phyloP scores from a whole-genome alignment of 768 basidiomycete species.

The Omphalotus guepiniiformis region DNA sequence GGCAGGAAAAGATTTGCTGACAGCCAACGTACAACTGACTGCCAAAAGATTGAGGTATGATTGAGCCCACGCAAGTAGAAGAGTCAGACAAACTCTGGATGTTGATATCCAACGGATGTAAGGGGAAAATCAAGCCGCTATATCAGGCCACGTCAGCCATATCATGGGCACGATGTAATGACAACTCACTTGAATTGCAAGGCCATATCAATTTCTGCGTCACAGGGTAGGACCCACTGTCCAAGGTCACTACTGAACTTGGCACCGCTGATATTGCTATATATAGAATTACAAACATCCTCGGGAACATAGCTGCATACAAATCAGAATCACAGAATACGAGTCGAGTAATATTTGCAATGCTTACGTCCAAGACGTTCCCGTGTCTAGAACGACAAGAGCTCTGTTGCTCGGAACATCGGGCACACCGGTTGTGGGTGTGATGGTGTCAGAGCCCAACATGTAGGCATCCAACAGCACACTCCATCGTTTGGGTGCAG shows the following conservation, averaged over 20 bases:
- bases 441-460: conserved; percentile 45
- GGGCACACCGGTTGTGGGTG: conserved; percentile 50
- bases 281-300: conserved; percentile 65
- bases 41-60: conserved; percentile 59
- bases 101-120: conserved; percentile 77
- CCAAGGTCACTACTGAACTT: conserved; percentile 44
- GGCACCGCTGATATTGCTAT: conserved; percentile 62
- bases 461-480: conserved; percentile 72
- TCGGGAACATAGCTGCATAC: conserved; percentile 60
- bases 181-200: conserved; percentile 66
- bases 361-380: conserved; percentile 74
- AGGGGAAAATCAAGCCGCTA: conserved; percentile 69
- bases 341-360: conserved; percentile 5
- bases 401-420: conserved; percentile 66
- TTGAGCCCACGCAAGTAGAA: conserved; percentile 65
- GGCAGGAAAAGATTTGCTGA: not conserved
- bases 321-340: conserved; percentile 8
- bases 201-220: conserved; percentile 71
- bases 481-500: conserved; percentile 66
- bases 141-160: conserved; percentile 6
- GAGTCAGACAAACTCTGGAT: conserved; percentile 42
- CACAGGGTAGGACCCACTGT: conserved; percentile 74
- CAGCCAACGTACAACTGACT: conserved; percentile 58
- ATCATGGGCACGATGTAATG: not conserved
- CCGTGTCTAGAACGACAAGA: conserved; percentile 75